phyloP scores from a whole-genome alignment of 78 protist species.

The Monosiga brevicollis region DNA sequence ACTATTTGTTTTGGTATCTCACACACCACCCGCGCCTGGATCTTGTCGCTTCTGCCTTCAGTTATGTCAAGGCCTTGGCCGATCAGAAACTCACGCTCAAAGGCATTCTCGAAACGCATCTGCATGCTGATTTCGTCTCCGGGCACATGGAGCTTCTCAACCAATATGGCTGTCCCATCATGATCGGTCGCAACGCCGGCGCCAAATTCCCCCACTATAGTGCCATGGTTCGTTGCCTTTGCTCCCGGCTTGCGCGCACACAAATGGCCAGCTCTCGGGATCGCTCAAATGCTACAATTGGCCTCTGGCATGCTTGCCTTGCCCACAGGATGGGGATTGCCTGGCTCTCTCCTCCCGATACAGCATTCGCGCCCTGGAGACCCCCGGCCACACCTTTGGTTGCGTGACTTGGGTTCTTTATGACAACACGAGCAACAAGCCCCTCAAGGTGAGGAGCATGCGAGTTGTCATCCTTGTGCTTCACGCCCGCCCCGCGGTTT shows the following conservation, averaged over 20 bases:
- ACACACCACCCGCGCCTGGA: no score
- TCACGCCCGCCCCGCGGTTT: no score
- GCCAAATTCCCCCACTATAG: neutral
- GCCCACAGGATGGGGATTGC: neutral
- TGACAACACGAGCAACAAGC: neutral
- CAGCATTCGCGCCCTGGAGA: neutral
- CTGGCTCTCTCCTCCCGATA: neutral
- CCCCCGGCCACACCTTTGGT: constrained; percentile 18
- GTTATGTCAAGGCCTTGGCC: neutral
- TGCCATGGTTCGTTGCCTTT: no score
- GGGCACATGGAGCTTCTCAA: constrained; percentile 15
- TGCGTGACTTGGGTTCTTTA: constrained; percentile 3
- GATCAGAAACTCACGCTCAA: neutral
- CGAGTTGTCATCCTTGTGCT: no score
- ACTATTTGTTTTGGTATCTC: no score
- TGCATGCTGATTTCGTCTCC: constrained; percentile 23
- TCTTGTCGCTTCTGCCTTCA: no score
- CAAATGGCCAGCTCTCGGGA: no score
- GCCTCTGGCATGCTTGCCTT: no score
- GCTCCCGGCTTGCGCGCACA: no score
- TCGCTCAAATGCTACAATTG: no score
- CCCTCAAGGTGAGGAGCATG: no score
- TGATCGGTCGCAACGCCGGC: neutral
- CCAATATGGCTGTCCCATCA: neutral
- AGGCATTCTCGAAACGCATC: constrained; percentile 9